Percentiles rank a stretch among this genome's conserved stretches.
phyloP scores from a whole-genome alignment of 352 stramenopile species.

The Phytophthora citricola region DNA sequence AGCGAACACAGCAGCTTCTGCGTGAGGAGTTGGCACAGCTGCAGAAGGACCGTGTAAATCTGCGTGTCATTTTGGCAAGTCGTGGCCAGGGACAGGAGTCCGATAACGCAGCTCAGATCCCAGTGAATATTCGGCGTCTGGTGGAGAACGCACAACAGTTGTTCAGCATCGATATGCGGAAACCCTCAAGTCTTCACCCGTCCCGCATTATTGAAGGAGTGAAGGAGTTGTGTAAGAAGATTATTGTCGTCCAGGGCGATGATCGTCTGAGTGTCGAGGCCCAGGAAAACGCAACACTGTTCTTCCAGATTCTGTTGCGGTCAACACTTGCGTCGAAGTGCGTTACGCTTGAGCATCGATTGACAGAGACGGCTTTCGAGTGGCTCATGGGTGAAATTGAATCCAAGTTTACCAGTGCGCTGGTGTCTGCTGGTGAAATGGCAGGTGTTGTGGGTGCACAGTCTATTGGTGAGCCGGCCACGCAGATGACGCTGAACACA shows the following conservation, averaged over 20 bases:
- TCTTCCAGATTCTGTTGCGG: conserved; percentile 98
- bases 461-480: conserved; percentile 99
- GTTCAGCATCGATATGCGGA: conserved; percentile 93
- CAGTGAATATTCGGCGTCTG: conserved; percentile 95
- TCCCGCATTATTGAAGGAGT: conserved; percentile 91
- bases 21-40: conserved; percentile 95
- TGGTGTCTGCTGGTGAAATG: conserved; percentile 98
- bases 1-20: conserved; percentile 93
- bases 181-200: conserved; percentile 94
- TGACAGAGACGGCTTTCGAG: conserved; percentile 97
- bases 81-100: conserved; percentile 94
- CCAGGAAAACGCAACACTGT: conserved; percentile 97
- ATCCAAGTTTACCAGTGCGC: conserved; percentile 95
- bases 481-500: conserved; percentile 99
- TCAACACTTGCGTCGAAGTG: conserved; percentile 97
- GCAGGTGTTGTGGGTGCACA: conserved; percentile 98
- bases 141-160: conserved; percentile 97
- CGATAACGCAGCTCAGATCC: conserved; percentile 91
- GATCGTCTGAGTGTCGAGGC: conserved; percentile 96
- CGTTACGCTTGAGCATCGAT: conserved; percentile 95
- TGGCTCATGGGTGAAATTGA: conserved; percentile 97
- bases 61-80: conserved; percentile 96
- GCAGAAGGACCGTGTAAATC: conserved; percentile 94
- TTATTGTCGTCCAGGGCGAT: conserved; percentile 96
- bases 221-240: conserved; percentile 93